Evolutionary conservation across 768 basidiomycete genomes (phyloP).

Genomic region (Fistulinella prunicolor): DNA sequence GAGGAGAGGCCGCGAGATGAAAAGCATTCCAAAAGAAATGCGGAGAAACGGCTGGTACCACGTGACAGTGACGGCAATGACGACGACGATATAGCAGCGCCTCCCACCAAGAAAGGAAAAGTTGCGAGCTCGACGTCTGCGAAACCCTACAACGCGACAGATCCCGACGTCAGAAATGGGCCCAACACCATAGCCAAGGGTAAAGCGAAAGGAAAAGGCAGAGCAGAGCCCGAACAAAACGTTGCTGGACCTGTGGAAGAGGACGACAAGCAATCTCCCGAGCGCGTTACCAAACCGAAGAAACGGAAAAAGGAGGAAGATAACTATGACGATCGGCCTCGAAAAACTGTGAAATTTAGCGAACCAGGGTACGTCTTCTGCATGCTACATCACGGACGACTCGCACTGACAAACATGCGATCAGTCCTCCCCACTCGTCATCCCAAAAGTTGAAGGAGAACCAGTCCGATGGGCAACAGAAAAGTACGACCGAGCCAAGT

Average conservation of each 20-base stretch:
- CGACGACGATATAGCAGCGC: background rate
- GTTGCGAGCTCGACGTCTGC: background rate
- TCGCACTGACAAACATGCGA: background rate
- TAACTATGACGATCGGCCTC: constrained; percentile 21
- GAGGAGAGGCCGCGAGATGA: background rate
- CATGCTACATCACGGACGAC: background rate
- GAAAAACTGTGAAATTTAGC: constrained; percentile 18
- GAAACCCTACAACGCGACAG: background rate
- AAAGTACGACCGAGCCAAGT: background rate
- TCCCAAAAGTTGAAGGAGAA: constrained; percentile 39
- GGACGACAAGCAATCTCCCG: background rate
- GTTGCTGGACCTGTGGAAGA: background rate
- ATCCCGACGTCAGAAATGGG: background rate
- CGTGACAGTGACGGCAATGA: constrained; percentile 7
- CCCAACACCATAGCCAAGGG: background rate
- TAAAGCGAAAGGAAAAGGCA: background rate
- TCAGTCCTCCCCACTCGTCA: constrained; percentile 11
- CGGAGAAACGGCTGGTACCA: constrained; percentile 4
- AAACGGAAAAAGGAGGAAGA: constrained; percentile 24
- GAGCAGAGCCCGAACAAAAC: background rate
- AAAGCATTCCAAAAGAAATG: background rate
- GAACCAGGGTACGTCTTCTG: constrained; percentile 14
- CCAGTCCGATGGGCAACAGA: constrained; percentile 1
- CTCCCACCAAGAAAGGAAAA: constrained; percentile 18
- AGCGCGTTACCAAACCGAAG: constrained; percentile 5